Evolutionary conservation across 2,329 filamentous ascomycete species (phyloP).

Genomic region (Fusarium bactridioides): DNA sequence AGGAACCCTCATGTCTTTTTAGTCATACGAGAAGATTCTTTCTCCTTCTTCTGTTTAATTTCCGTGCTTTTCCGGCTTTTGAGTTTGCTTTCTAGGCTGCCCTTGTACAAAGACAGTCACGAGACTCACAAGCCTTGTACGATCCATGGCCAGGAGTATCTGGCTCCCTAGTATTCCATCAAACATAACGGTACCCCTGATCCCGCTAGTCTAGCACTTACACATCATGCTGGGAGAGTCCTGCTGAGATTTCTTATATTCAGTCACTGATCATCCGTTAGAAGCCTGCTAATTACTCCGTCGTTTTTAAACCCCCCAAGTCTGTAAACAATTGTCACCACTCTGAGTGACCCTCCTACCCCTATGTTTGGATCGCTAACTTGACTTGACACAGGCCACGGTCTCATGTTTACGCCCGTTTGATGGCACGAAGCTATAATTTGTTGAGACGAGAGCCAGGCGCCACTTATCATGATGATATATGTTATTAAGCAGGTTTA

Average conservation of each 20-base stretch:
- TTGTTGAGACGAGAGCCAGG: background rate
- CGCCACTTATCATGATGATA: background rate
- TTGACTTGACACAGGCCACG: background rate
- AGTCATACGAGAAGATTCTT: background rate
- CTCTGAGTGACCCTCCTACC: background rate
- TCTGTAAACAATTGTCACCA: background rate
- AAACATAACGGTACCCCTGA: background rate
- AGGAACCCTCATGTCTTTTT: background rate
- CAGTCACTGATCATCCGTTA: background rate
- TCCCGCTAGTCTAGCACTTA: background rate
- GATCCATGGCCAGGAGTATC: background rate
- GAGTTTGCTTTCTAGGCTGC: background rate
- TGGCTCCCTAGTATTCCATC: background rate
- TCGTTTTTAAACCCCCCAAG: background rate
- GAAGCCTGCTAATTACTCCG: background rate
- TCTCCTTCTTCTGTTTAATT: background rate
- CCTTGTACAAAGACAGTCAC: background rate
- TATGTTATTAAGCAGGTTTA: background rate
- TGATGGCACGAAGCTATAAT: background rate
- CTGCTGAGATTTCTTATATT: background rate
- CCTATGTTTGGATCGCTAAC: background rate
- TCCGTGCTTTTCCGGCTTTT: background rate
- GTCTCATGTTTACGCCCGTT: background rate
- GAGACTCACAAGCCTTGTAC: background rate
- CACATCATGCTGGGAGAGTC: background rate